Evolutionary conservation across 768 basidiomycete species (phyloP).

Genomic region (Calvatia gigantea): DNA sequence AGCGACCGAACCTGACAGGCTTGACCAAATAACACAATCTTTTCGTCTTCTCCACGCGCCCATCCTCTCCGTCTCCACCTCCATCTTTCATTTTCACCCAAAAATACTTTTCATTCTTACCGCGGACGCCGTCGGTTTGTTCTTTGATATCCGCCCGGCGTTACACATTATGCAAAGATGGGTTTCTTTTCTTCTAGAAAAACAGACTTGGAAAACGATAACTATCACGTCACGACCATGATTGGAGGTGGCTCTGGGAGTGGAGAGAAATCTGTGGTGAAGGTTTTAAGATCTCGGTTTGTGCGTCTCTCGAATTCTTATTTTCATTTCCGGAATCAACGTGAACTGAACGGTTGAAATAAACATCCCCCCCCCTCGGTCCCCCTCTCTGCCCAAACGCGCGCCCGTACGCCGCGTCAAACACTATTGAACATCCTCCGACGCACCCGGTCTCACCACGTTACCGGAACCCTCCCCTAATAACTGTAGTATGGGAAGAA

Average conservation of each 20-base stretch:
- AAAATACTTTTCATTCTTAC: neutral
- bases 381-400: neutral
- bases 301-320: slow-evolving; percentile 34
- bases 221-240: slow-evolving; percentile 24
- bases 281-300: slow-evolving; percentile 60
- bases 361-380: slow-evolving; percentile 10
- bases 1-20: slow-evolving; percentile 6
- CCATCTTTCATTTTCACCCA: neutral
- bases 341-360: slow-evolving; percentile 16
- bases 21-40: slow-evolving; percentile 1
- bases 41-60: neutral
- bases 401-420: too few species aligned
- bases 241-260: slow-evolving; percentile 18
- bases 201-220: slow-evolving; percentile 34
- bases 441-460: slow-evolving; percentile 4
- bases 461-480: neutral
- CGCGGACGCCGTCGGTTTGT: neutral
- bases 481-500: slow-evolving; percentile 52
- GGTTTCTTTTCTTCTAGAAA: slow-evolving; percentile 52
- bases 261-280: slow-evolving; percentile 45
- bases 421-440: too few species aligned
- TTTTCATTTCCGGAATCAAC: slow-evolving; percentile 5
- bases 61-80: neutral
- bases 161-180: slow-evolving; percentile 42
- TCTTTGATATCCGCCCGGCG: neutral